These are phyloP conservation scores for Diaporthe aspalathi DNA, from an alignment of 2,329 filamentous ascomycete genomes.

Conservation along the genomic window DNA sequence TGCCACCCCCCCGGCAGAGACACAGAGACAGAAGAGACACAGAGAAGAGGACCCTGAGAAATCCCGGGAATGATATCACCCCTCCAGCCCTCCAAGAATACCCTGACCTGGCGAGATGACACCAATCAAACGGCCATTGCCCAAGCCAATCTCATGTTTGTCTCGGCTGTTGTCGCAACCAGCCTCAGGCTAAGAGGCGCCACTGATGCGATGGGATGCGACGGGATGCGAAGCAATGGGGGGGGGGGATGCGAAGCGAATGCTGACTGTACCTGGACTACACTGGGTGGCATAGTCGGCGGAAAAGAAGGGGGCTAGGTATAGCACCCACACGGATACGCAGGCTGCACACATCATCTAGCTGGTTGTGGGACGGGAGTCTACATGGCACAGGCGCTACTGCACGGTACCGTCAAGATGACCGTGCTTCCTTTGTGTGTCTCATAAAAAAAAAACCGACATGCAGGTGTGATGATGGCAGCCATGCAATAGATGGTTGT, in stretches of 20 bases:
- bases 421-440: slow-evolving; percentile 20
- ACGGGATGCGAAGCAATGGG: background rate
- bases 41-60: background rate
- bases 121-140: slow-evolving; percentile 27
- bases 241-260: background rate
- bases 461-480: background rate
- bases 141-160: slow-evolving; percentile 19
- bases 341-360: background rate
- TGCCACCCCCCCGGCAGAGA: too few relatives aligned
- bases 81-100: background rate
- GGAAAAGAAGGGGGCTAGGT: background rate
- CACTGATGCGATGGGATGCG: slow-evolving; percentile 15
- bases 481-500: too few relatives aligned
- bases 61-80: slow-evolving; percentile 1
- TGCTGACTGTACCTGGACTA: background rate
- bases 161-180: slow-evolving; percentile 22
- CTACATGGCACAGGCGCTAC: slow-evolving; percentile 24
- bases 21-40: too few relatives aligned
- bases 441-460: background rate
- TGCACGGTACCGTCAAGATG: slow-evolving; percentile 17
- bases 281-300: background rate
- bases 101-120: slow-evolving; percentile 12
- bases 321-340: background rate
- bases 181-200: slow-evolving; percentile 12
- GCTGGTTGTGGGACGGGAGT: background rate